These are phyloP conservation scores for Fusarium devonianum DNA, from an alignment of 2,329 filamentous ascomycete species.

Conservation along the genomic window DNA sequence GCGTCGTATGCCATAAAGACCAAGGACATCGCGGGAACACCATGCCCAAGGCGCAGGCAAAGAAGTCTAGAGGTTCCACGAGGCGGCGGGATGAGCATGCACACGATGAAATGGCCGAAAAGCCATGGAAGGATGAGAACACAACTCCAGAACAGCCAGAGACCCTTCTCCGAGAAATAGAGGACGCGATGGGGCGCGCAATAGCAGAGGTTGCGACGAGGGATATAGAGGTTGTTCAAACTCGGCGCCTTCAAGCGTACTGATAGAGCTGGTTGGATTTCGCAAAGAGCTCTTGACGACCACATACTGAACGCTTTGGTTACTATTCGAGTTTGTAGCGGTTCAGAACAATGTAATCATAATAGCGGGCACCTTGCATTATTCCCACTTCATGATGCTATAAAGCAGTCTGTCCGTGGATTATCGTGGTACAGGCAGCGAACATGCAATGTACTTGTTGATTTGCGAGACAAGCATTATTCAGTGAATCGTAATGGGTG, in stretches of 20 bases:
- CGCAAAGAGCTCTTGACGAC: no score
- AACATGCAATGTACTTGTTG: no score
- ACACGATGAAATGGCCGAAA: conserved; percentile 19
- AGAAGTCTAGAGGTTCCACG: neutral
- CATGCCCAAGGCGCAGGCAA: neutral
- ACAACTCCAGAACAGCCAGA: conserved; percentile 10
- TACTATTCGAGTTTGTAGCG: no score
- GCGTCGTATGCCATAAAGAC: conserved; percentile 21
- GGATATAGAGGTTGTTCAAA: conserved; percentile 4
- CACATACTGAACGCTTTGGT: no score
- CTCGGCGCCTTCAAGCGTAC: neutral
- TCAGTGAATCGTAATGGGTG: no score
- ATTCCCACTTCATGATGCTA: no score
- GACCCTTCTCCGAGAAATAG: conserved; percentile 12
- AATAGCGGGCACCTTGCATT: no score
- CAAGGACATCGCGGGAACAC: neutral
- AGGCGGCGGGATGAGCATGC: conserved; percentile 4
- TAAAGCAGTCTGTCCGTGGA: no score
- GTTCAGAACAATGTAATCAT: no score
- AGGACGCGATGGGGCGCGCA: conserved; percentile 17
- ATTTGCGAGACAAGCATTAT: no score
- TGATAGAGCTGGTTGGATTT: no score
- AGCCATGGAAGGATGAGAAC: neutral
- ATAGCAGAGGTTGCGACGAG: conserved; percentile 22
- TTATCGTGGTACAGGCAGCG: no score